Percentiles rank a stretch among this genome's conserved stretches.
Evolutionary conservation across 2,329 filamentous ascomycete species (phyloP).

Genomic region (Fusarium sp.): DNA sequence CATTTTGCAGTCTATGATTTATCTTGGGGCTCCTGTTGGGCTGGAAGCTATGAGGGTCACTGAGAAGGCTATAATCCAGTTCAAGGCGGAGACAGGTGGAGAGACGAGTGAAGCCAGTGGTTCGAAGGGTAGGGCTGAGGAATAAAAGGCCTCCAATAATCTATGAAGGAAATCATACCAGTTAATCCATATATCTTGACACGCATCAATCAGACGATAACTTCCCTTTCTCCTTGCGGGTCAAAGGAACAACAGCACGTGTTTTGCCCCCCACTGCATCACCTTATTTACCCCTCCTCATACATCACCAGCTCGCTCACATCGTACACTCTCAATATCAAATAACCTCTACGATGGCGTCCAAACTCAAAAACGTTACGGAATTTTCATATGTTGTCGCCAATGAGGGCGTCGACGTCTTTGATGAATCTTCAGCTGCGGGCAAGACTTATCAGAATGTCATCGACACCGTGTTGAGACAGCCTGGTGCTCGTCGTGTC

Average conservation of each 20-base stretch:
- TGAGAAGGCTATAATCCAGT: slow-evolving; percentile 28
- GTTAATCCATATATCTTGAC: background rate
- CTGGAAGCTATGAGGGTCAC: slow-evolving; percentile 40
- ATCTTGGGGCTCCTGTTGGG: slow-evolving; percentile 36
- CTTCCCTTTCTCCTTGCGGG: slow-evolving; percentile 39
- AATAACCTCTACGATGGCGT: slow-evolving; percentile 24
- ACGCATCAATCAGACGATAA: background rate
- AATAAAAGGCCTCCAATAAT: no score
- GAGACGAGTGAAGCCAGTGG: background rate
- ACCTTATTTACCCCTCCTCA: slow-evolving; percentile 33
- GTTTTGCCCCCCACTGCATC: slow-evolving; percentile 24
- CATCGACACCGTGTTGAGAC: slow-evolving; percentile 38
- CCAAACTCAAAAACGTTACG: slow-evolving; percentile 38
- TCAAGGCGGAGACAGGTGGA: background rate
- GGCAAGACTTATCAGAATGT: slow-evolving; percentile 34
- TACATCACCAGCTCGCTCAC: slow-evolving; percentile 3
- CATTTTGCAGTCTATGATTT: slow-evolving; percentile 37
- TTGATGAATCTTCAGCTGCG: slow-evolving; percentile 26
- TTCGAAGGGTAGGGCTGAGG: accelerated
- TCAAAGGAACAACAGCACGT: slow-evolving; percentile 37
- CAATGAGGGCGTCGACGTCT: slow-evolving; percentile 34
- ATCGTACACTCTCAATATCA: background rate
- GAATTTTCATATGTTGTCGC: slow-evolving; percentile 43
- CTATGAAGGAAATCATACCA: accelerated
- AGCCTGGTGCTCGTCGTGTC: slow-evolving; percentile 43